Base-by-base conservation (phyloP, 768 basidiomycete species). In the Mycena rosella region DNA sequence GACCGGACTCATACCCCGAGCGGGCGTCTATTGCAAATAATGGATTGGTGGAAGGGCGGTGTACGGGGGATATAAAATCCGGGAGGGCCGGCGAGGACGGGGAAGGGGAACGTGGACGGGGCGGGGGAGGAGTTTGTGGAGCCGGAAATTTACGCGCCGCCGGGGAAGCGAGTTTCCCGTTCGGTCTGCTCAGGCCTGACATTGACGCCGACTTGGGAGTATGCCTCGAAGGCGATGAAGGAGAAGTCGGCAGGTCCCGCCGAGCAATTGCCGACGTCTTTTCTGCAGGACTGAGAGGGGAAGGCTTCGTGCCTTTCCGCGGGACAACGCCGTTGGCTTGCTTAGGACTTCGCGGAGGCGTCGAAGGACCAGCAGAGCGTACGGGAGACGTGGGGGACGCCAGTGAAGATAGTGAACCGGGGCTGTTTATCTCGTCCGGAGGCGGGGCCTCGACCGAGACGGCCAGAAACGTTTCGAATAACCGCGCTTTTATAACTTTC, bases 41-140 rank as follows among this genome's bases (percentile, higher is more conserved):
- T 0, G 96, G 96, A 76, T 95, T 93, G 0, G 92, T 96, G 1
- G 96, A 96, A 5, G 95, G 92, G 26, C 82, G 85, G 75, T 96
- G 95, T 54, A 94, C 84, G 0, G 88, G 84, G 2, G 96, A 97
- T 53, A 95, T 85, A 76, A 90, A 96, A 74, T 93, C 87, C 3
- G 93, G 81, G 30, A 64, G 42, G 26, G 30, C 18, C 5, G 59
- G 56, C 26, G 65, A 66, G 17, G 60, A 34, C 38, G 69, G 59
- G 2, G 66, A 53, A 14, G 63, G 42, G 7, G 71, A 69, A 42
- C 58, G 63, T 36, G 56, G 52, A 34, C 52, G 62, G 29, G 63
- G 42, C 27, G 40, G 57, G 34, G 77, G 73, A 47, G 78, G 76
- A 24, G 75, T 64, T n/a, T 75, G 76, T 57, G 68, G 24, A 22